Conservation (phyloP, 139 green algal species). For the Coelastrella sp. region DNA sequence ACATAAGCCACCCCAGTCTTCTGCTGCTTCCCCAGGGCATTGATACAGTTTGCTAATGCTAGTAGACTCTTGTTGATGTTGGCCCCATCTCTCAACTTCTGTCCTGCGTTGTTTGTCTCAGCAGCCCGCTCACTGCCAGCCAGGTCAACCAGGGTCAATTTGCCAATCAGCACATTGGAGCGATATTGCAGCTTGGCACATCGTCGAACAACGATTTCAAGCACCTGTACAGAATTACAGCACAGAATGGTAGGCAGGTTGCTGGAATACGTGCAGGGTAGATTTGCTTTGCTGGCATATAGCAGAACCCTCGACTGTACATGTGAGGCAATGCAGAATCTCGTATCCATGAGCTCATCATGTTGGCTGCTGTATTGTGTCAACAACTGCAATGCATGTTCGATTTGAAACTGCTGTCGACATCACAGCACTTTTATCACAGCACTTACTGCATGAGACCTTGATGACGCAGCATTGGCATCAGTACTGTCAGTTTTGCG, state of each 20-base stretch:
- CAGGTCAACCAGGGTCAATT: slow-evolving; percentile 80
- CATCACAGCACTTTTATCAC: too few species aligned
- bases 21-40: slow-evolving; percentile 76
- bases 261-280: too few species aligned
- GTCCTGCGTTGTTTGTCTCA: slow-evolving; percentile 76
- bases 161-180: slow-evolving; percentile 57
- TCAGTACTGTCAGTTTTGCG: slow-evolving; percentile 83
- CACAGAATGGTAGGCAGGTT: too few species aligned
- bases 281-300: too few species aligned
- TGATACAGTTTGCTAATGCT: slow-evolving; percentile 92
- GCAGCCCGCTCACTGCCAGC: slow-evolving; percentile 73
- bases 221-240: slow-evolving; percentile 57
- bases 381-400: too few species aligned
- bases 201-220: slow-evolving; percentile 75
- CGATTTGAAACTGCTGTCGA: too few species aligned
- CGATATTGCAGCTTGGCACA: slow-evolving; percentile 64
- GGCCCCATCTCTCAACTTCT: slow-evolving; percentile 82
- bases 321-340: too few species aligned
- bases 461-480: slow-evolving; percentile 74
- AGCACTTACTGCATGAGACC: slow-evolving; percentile 82
- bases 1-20: slow-evolving; percentile 72
- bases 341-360: too few species aligned
- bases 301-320: too few species aligned
- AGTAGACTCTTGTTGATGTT: slow-evolving; percentile 90
- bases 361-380: too few species aligned